Percentiles rank a stretch among this genome's conserved stretches.
phyloP scores from a whole-genome alignment of 2,329 filamentous ascomycete species.

The Penicillium frequentans region DNA sequence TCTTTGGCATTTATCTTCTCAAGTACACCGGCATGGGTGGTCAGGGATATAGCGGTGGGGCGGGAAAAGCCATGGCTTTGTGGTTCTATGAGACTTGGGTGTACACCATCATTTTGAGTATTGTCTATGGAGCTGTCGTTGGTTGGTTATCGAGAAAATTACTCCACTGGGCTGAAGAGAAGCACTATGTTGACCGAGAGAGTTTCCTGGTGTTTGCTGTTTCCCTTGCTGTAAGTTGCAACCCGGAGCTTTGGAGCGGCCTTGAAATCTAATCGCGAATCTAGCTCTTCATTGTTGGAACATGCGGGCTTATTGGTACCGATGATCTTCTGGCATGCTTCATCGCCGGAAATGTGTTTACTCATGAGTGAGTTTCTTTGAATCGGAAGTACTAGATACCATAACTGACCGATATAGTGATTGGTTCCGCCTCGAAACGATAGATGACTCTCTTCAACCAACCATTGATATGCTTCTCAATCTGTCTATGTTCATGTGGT shows the following conservation, averaged over 20 bases:
- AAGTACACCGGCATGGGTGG: conserved; percentile 68
- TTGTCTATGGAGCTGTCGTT: conserved; percentile 73
- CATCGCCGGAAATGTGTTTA: conserved; percentile 86
- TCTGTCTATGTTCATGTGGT: conserved; percentile 86
- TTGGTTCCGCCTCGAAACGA: conserved; percentile 86
- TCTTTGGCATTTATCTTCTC: conserved; percentile 79
- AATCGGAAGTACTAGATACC: not conserved
- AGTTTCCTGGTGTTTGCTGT: conserved; percentile 87
- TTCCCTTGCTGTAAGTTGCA: conserved; percentile 65
- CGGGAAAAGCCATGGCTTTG: conserved; percentile 66
- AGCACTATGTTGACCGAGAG: conserved; percentile 79
- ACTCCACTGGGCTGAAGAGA: conserved; percentile 80
- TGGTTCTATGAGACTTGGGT: conserved; percentile 88
- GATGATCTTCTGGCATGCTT: conserved; percentile 93
- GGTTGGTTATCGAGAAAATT: conserved; percentile 81
- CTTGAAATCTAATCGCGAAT: conserved; percentile 8
- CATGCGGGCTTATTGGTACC: conserved; percentile 80
- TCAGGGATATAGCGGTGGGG: conserved; percentile 57
- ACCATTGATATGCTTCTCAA: conserved; percentile 96
- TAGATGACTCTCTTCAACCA: conserved; percentile 89
- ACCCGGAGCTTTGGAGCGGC: not conserved
- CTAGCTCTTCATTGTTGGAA: conserved; percentile 78
- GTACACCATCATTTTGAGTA: conserved; percentile 77
- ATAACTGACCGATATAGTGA: conserved; percentile 52
- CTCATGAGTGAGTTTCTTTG: conserved; percentile 64